phyloP scores from a whole-genome alignment of 2,329 filamentous ascomycete genomes.

The Aotearoamyces nothofagi region DNA sequence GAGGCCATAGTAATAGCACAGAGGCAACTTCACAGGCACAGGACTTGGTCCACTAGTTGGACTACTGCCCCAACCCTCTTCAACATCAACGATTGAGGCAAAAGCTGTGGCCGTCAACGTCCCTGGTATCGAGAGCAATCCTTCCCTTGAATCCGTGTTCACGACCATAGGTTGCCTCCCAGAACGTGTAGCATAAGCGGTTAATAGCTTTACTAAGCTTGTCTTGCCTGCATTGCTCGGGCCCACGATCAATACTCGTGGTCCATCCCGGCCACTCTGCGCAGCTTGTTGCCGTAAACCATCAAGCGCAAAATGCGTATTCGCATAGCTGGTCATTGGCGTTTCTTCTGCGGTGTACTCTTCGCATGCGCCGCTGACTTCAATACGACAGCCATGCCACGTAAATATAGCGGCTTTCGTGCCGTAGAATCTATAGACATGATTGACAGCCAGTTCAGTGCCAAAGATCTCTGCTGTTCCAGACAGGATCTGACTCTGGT shows the following conservation, averaged over 20 bases:
- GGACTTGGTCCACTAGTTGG: constrained; percentile 81
- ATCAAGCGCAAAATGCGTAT: constrained; percentile 78
- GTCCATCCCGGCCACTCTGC: constrained; percentile 39
- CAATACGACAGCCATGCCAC: constrained; percentile 78
- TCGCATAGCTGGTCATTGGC: constrained; percentile 65
- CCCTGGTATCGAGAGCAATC: constrained; percentile 62
- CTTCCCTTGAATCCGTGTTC: constrained; percentile 73
- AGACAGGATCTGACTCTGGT: constrained; percentile 50
- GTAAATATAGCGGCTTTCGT: constrained; percentile 81
- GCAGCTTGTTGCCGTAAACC: constrained; percentile 49
- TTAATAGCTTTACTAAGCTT: constrained; percentile 59
- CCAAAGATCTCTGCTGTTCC: constrained; percentile 91
- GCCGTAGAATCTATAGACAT: constrained; percentile 67
- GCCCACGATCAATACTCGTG: constrained; percentile 74
- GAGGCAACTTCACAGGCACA: constrained; percentile 78
- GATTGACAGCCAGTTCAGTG: constrained; percentile 73
- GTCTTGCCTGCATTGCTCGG: constrained; percentile 72
- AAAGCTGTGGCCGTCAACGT: constrained; percentile 79
- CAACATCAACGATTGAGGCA: constrained; percentile 73
- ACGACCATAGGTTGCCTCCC: constrained; percentile 66
- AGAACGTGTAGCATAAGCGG: constrained; percentile 62
- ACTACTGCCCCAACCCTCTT: constrained; percentile 78
- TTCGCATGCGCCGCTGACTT: constrained; percentile 43
- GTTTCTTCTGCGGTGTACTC: constrained; percentile 67
- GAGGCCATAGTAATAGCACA: constrained; percentile 80